These are phyloP conservation scores for Drosera capensis DNA, from an alignment of 148 eudicot species.

Conservation along the genomic window DNA sequence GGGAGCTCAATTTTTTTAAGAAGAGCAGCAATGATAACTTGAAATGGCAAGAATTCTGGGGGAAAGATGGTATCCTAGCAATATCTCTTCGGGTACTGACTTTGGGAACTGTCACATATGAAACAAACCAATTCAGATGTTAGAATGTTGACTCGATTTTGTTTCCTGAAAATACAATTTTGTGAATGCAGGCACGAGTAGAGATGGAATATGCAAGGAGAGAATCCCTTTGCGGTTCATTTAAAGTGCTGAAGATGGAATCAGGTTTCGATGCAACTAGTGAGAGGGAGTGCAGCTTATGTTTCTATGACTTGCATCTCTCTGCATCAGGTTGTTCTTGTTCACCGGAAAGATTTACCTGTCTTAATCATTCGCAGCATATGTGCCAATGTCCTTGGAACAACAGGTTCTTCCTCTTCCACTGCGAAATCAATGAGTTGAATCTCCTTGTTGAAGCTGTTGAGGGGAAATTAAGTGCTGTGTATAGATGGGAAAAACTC, in stretches of 20 bases:
- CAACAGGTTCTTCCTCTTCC: constrained; percentile 70
- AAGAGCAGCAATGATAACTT: constrained; percentile 60
- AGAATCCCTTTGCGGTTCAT: constrained; percentile 66
- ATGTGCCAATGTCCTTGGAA: constrained; percentile 77
- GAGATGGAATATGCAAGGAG: constrained; percentile 71
- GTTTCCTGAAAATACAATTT: not conserved
- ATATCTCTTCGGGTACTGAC: constrained; percentile 66
- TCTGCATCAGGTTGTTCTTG: constrained; percentile 93
- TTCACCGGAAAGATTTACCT: constrained; percentile 75
- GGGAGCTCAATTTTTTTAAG: constrained; percentile 76
- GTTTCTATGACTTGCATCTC: constrained; percentile 81
- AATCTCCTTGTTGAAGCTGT: constrained; percentile 83
- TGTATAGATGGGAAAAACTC: constrained; percentile 85
- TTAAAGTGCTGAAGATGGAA: constrained; percentile 78
- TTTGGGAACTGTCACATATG: no score
- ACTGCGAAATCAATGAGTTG: constrained; percentile 65
- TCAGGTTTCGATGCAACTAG: constrained; percentile 65
- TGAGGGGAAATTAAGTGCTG: constrained; percentile 90
- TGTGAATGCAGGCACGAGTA: constrained; percentile 54
- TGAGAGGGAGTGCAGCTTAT: constrained; percentile 92
- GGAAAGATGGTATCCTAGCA: constrained; percentile 77
- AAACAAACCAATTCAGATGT: no score
- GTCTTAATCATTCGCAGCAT: constrained; percentile 84
- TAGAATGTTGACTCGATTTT: not conserved
- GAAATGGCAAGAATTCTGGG: constrained; percentile 84